Conservation (phyloP, 257 asterid genomes). For the Capsicum chinense region DNA sequence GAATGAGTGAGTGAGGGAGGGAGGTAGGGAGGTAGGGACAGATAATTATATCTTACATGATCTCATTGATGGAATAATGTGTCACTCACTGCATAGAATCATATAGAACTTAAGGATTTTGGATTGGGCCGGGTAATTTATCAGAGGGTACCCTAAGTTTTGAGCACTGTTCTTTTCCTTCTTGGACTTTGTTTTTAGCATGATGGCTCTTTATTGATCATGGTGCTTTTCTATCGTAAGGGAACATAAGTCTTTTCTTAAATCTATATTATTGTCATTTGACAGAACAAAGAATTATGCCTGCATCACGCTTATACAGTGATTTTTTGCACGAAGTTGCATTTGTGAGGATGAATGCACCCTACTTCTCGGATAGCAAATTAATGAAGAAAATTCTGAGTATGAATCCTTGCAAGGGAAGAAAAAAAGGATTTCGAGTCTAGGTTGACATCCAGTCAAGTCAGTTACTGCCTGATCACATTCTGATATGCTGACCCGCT, state of each 20-base stretch:
- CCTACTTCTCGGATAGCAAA: slow-evolving; percentile 13
- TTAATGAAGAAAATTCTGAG: neutral
- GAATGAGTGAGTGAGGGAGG: too few species aligned
- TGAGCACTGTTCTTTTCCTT: slow-evolving; percentile 1
- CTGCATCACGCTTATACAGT: neutral
- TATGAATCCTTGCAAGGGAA: neutral
- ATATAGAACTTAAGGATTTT: neutral
- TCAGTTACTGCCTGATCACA: neutral
- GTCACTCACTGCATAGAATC: neutral
- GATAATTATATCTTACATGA: neutral
- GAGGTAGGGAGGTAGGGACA: too few species aligned
- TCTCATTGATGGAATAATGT: neutral
- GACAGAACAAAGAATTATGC: neutral
- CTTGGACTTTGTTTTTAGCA: neutral
- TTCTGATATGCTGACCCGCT: neutral
- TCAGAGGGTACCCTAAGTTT: neutral
- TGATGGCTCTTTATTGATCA: neutral
- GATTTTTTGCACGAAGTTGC: neutral
- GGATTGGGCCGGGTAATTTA: slow-evolving; percentile 8
- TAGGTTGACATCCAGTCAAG: slow-evolving; percentile 3
- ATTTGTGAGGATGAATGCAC: slow-evolving; percentile 22
- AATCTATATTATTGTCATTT: neutral
- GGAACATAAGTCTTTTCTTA: neutral
- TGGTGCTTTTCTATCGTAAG: neutral
- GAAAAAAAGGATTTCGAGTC: neutral